A percentile compares a stretch with the other conserved stretches of the same genome.
These are phyloP conservation scores for Cetradonia linearis DNA, from an alignment of 495 filamentous ascomycete genomes.

Conservation along the genomic window DNA sequence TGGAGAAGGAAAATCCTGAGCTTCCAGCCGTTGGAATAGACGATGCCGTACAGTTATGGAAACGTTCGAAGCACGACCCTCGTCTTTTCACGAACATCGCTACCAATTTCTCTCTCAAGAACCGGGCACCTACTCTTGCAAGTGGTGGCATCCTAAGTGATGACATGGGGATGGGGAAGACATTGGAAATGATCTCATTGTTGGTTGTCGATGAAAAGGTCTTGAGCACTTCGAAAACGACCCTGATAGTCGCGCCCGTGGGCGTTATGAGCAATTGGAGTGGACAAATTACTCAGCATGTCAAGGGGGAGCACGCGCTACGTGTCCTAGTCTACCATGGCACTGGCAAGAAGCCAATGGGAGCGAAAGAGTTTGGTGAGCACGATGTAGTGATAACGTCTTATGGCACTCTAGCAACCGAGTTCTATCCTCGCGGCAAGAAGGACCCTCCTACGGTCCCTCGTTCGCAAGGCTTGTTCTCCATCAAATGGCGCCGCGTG, in stretches of 20 bases:
- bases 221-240: constrained; percentile 33
- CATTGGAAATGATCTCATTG: constrained; percentile 74
- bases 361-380: constrained; percentile 41
- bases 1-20: constrained; percentile 59
- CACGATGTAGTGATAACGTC: constrained; percentile 77
- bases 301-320: constrained; percentile 47
- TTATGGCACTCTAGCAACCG: constrained; percentile 52
- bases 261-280: constrained; percentile 92
- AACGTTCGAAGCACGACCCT: constrained; percentile 34
- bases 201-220: constrained; percentile 51
- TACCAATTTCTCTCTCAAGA: constrained; percentile 54
- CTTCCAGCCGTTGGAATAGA: constrained; percentile 51
- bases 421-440: constrained; percentile 31
- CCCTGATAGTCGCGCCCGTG: constrained; percentile 74
- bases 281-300: constrained; percentile 67
- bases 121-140: constrained; percentile 47
- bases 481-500: constrained; percentile 66
- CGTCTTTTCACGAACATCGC: constrained; percentile 62
- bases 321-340: constrained; percentile 72
- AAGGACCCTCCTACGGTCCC: constrained; percentile 24
- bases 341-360: constrained; percentile 43
- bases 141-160: constrained; percentile 83
- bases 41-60: constrained; percentile 76
- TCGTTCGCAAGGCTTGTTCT: constrained; percentile 43
- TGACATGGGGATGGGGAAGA: constrained; percentile 94